A percentile compares a stretch with the other conserved stretches of the same genome.
Conservation (phyloP, 257 asterid species). For the Capsicum baccatum region DNA sequence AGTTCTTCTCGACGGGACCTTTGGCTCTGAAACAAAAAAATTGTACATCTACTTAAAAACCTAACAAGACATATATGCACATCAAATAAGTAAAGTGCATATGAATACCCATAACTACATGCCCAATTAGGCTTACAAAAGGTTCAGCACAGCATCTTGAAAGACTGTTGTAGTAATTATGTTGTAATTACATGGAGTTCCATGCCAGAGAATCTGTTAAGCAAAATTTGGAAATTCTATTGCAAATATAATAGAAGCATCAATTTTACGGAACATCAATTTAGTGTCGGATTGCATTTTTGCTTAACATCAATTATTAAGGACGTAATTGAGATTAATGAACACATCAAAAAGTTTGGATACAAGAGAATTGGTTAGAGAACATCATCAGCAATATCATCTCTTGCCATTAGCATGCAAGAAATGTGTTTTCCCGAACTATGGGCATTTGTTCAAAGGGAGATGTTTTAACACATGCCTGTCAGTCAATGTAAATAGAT, state of each 20-base stretch:
- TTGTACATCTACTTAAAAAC: not conserved
- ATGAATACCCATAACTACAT: conserved; percentile 9
- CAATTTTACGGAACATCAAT: not conserved
- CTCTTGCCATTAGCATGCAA: conserved; percentile 21
- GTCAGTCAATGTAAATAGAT: not conserved
- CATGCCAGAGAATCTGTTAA: not conserved
- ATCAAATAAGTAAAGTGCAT: not conserved
- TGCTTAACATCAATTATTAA: not conserved
- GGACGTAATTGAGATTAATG: conserved; percentile 13
- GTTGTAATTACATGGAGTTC: conserved; percentile 17
- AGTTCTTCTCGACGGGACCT: conserved; percentile 98
- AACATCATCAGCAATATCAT: conserved; percentile 19
- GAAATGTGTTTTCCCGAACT: not conserved
- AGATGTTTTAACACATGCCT: not conserved
- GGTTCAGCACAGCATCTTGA: conserved; percentile 7
- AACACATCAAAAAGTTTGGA: not conserved
- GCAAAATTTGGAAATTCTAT: not conserved
- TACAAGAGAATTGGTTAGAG: conserved; percentile 10
- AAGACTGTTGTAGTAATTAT: not conserved
- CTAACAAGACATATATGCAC: conserved; percentile 8
- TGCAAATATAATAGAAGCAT: not conserved
- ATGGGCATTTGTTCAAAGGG: not conserved
- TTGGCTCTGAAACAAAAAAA: conserved; percentile 69
- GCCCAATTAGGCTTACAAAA: conserved; percentile 10
- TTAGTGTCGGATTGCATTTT: not conserved